Evolutionary conservation across 371 early-diverging fungal species (phyloP), one percentile per base, ranked within the genome.

Genomic region (Mucor mucedo): DNA sequence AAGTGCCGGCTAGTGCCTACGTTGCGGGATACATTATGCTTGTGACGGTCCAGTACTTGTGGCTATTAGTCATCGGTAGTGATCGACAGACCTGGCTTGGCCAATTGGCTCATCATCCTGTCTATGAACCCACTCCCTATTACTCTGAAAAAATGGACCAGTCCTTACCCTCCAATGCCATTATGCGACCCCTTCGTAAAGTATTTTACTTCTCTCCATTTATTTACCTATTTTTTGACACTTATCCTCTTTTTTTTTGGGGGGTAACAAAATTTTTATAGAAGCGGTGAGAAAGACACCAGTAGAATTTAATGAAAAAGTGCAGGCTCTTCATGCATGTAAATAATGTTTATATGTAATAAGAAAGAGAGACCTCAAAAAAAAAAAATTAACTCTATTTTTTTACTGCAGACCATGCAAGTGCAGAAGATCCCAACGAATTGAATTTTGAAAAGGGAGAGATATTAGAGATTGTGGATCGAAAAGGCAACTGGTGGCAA

Each of bases 401-500:
- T 47, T 47, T 72, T 0, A 21, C n/a, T n/a, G 1, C 0, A 84
- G 85, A 92, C 70, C 82, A 84, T 33, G 95, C 96, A 28, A 94
- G 88, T 76, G 84, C 87, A 0, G 89, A 89, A 48, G 96, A 96
- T 75, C 89, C 91, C 14, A 91, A 89, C 62, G 96, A 96, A 73
- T 72, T 96, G 28, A 87, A 88, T 8, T 93, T 95, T 70, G 70
- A 62, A 11, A 95, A 94, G 79, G 91, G 91, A 62, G 94, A 95
- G 55, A 67, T 86, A 3, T 69, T 96, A 71, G 91, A 92, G 33
- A 85, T 96, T 61, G 76, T 90, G 11, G 93, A 94, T 69, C 88
- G 84, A 75, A 88, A 88, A 75, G 95, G 95, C 63, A 93, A 93
- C 67, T 95, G 95, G 95, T 95, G 95, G 95, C 91, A 93, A 73